Percentiles rank a stretch among this genome's conserved stretches.
These are phyloP conservation scores for Sphaceloma murrayae DNA, from an alignment of 2,329 filamentous ascomycete species.

Conservation along the genomic window DNA sequence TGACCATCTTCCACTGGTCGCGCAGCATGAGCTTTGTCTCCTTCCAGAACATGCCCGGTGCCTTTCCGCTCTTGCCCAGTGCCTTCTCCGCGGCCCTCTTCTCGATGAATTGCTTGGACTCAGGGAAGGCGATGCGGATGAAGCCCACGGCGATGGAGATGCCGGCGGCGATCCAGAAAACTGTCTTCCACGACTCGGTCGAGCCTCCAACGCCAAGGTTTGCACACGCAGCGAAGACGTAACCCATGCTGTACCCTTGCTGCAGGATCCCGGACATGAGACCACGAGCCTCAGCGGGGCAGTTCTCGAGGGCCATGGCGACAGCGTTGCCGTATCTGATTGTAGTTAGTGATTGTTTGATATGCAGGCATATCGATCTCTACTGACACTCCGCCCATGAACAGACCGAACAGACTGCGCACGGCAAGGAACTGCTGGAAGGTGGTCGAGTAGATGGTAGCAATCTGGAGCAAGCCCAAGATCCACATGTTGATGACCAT, in stretches of 20 bases:
- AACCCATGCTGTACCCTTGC: slow-evolving; percentile 72
- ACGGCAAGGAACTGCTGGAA: slow-evolving; percentile 69
- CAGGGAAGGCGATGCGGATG: slow-evolving; percentile 58
- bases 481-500: slow-evolving; percentile 71
- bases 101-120: slow-evolving; percentile 65
- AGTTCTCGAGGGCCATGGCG: slow-evolving; percentile 68
- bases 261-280: slow-evolving; percentile 76
- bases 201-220: slow-evolving; percentile 62
- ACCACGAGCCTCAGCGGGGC: slow-evolving; percentile 59
- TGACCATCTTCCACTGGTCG: slow-evolving; percentile 64
- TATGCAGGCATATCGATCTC: no score
- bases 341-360: slow-evolving; percentile 1
- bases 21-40: slow-evolving; percentile 60
- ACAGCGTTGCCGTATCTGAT: slow-evolving; percentile 60
- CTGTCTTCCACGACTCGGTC: slow-evolving; percentile 59
- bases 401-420: slow-evolving; percentile 62
- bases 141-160: slow-evolving; percentile 60
- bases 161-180: slow-evolving; percentile 63
- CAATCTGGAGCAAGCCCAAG: slow-evolving; percentile 60
- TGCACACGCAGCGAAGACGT: slow-evolving; percentile 65
- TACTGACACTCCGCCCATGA: slow-evolving; percentile 61
- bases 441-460: slow-evolving; percentile 64
- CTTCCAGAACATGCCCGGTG: slow-evolving; percentile 50
- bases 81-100: slow-evolving; percentile 53
- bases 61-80: slow-evolving; percentile 23